A percentile compares a stretch with the other conserved stretches of the same genome.
Conservation (phyloP, 2,329 filamentous ascomycete species). For the Hypoxylon sp. region DNA sequence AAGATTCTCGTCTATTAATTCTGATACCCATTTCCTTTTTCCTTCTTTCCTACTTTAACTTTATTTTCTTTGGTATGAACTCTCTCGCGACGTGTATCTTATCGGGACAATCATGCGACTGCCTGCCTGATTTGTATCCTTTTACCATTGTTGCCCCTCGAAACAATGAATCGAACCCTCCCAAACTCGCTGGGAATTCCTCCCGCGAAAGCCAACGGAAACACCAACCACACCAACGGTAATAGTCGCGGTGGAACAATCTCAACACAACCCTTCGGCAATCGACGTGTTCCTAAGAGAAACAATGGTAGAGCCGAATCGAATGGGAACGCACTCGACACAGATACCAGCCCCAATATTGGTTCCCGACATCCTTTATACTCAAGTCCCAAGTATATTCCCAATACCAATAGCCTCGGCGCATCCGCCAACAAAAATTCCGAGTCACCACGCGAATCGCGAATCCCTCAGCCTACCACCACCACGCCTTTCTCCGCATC, state of each 20-base stretch:
- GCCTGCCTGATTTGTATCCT: slow-evolving; percentile 26
- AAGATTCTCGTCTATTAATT: too few species aligned
- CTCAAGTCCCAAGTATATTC: slow-evolving; percentile 28
- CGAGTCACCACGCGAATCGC: slow-evolving; percentile 38
- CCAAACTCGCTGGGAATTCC: slow-evolving; percentile 33
- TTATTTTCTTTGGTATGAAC: slow-evolving; percentile 18
- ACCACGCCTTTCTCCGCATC: slow-evolving; percentile 13
- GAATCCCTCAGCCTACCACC: slow-evolving; percentile 41
- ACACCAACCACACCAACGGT: slow-evolving; percentile 11
- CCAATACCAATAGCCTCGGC: slow-evolving; percentile 19
- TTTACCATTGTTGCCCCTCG: slow-evolving; percentile 12
- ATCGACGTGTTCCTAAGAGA: slow-evolving; percentile 27
- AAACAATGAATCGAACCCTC: slow-evolving; percentile 39
- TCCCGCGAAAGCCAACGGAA: slow-evolving; percentile 40
- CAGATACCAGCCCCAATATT: slow-evolving; percentile 26
- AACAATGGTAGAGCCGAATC: slow-evolving; percentile 28
- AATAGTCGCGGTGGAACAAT: slow-evolving; percentile 31
- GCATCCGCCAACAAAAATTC: slow-evolving; percentile 27
- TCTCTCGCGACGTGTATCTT: slow-evolving; percentile 18
- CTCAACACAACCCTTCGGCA: slow-evolving; percentile 35
- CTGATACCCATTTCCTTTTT: slow-evolving; percentile 11
- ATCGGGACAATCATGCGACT: slow-evolving; percentile 25
- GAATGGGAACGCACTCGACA: slow-evolving; percentile 42
- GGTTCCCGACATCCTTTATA: slow-evolving; percentile 27
- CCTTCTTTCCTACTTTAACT: slow-evolving; percentile 9